These are phyloP conservation scores for Annona cherimola DNA, from an alignment of 164 flowering plant species.

Conservation along the genomic window DNA sequence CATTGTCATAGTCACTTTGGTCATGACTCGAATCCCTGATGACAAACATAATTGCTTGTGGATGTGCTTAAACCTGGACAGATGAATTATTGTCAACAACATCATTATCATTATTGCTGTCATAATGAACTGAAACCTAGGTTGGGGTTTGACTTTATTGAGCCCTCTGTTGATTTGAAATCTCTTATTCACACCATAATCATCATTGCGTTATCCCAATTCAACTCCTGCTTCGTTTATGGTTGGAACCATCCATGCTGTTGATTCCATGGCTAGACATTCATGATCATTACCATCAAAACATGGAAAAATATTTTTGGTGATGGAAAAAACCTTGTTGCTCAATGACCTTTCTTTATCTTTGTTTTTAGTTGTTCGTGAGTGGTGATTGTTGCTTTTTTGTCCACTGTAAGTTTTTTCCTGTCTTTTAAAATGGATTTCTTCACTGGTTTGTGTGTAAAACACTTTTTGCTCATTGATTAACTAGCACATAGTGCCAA, in stretches of 20 bases:
- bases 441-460: not conserved
- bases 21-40: too few relatives aligned
- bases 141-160: not conserved
- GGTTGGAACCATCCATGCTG: not conserved
- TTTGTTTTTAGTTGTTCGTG: not conserved
- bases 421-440: not conserved
- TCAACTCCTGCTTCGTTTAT: too few relatives aligned
- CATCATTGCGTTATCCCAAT: too few relatives aligned
- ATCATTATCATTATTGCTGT: too few relatives aligned
- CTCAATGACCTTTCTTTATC: not conserved
- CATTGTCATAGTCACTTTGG: too few relatives aligned
- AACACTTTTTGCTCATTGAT: too few relatives aligned
- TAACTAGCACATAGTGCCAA: not conserved
- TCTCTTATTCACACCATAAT: too few relatives aligned
- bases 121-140: too few relatives aligned
- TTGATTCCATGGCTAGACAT: not conserved
- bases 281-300: not conserved
- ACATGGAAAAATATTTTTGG: not conserved
- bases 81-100: too few relatives aligned
- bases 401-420: not conserved
- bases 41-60: too few relatives aligned
- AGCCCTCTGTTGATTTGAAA: not conserved
- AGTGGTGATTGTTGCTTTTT: not conserved
- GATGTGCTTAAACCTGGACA: too few relatives aligned
- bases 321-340: not conserved